Evolutionary conservation across 257 asterid genomes (phyloP), one percentile per base, ranked within the genome.

Genomic region (Penstemon barbatus): DNA sequence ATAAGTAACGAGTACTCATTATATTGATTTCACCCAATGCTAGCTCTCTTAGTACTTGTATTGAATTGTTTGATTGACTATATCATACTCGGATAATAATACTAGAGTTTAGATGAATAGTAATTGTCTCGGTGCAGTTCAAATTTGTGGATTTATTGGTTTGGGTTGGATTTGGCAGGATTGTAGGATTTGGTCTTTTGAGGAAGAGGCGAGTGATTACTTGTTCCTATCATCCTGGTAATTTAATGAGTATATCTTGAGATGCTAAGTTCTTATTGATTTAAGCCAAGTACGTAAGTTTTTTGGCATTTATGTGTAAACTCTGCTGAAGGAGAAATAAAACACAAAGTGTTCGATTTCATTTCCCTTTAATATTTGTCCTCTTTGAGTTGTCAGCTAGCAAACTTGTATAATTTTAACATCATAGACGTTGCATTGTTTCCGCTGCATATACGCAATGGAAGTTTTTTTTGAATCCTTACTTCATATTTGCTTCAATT

Each of bases 101-200:
- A 8, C 18, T 10, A 6, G 61, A 0, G 18, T 64, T 12, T 5
- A 67, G 55, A 58, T 13, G n/a, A 40, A 11, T 63, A 51, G 7
- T 65, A 36, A 58, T 37, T 10, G 5, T 42, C 46, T 38, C 66
- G 59, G 67, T 61, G 69, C 66, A 12, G 63, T 76, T 74, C 5
- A 33, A 48, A 43, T 46, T 74, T 54, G 53, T 44, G 33, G 65
- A 9, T 63, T 63, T 63, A 78, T 79, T 75, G 74, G 80, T 71
- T 74, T 74, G 81, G 75, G 79, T 80, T 83, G 85, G 75, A 81
- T 85, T 79, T 87, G 84, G 77, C 95, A 83, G 97, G 95, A 82
- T 80, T 78, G 49, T 86, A 78, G 75, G 58, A 69, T 75, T 66
- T 70, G 82, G 68, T 67, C 75, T 77, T 80, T 75, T 57, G 76